Percentiles rank a stretch among this genome's conserved stretches.
Conservation (phyloP, 2,329 filamentous ascomycete species). For the Trichoderma sp. region DNA sequence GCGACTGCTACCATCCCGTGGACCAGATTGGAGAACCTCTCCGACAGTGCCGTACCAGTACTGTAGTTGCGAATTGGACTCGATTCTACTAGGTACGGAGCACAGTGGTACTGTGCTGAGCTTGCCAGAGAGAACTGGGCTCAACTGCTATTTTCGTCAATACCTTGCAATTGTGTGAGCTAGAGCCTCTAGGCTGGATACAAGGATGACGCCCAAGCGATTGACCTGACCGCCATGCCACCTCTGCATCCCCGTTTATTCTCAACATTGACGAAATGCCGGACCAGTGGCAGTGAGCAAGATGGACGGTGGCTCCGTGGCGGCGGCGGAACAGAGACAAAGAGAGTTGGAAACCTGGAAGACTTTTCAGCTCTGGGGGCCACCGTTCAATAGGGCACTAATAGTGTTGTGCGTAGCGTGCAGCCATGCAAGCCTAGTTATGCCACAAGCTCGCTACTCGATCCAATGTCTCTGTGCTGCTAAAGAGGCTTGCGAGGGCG, state of each 20-base stretch:
- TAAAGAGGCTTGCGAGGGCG: not conserved
- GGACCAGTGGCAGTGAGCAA: not conserved
- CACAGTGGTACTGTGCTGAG: too few species aligned
- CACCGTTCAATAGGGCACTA: not conserved
- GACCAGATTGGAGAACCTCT: not conserved
- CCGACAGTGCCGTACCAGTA: not conserved
- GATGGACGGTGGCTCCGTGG: not conserved
- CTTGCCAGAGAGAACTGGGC: not conserved
- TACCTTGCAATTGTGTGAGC: not conserved
- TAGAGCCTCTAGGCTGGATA: not conserved
- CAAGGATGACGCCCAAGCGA: not conserved
- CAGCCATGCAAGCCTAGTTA: not conserved
- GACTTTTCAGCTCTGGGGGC: not conserved
- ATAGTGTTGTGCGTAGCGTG: not conserved
- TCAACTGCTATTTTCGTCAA: not conserved
- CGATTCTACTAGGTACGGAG: too few species aligned
- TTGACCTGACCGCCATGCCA: slow-evolving; percentile 13
- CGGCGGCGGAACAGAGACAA: not conserved
- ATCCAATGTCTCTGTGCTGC: not conserved
- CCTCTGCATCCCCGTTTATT: not conserved
- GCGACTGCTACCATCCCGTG: not conserved
- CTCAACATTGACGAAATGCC: not conserved
- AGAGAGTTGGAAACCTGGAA: not conserved
- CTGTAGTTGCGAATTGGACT: not conserved
- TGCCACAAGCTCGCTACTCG: not conserved